Percentiles rank a stretch among this genome's conserved stretches.
These are phyloP conservation scores for Martiniozyma abietophila DNA, from an alignment of 805 yeast species.

Conservation along the genomic window DNA sequence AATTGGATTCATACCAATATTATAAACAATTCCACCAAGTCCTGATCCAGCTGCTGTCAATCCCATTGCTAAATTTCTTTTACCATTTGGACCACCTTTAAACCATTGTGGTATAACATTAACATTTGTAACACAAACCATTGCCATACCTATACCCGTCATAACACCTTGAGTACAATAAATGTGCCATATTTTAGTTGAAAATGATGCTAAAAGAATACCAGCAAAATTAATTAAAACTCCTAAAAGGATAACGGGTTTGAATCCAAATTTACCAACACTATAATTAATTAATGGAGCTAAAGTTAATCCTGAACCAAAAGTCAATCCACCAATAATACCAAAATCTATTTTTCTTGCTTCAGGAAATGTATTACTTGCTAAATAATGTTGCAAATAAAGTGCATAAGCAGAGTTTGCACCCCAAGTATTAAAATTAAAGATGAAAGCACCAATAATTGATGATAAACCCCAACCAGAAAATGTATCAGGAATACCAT, in stretches of 20 bases:
- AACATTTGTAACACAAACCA: slow-evolving; percentile 49
- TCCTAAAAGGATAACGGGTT: slow-evolving; percentile 37
- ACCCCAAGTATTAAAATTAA: slow-evolving; percentile 65
- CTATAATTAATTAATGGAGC: slow-evolving; percentile 37
- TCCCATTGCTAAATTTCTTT: slow-evolving; percentile 46
- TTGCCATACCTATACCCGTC: slow-evolving; percentile 48
- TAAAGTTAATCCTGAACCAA: slow-evolving; percentile 42
- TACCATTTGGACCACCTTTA: slow-evolving; percentile 30
- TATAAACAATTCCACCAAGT: slow-evolving; percentile 41
- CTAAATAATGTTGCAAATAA: slow-evolving; percentile 48
- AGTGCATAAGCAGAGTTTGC: slow-evolving; percentile 60
- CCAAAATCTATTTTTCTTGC: slow-evolving; percentile 54
- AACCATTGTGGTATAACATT: slow-evolving; percentile 66
- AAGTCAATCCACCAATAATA: slow-evolving; percentile 57
- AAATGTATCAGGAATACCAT: slow-evolving; percentile 50
- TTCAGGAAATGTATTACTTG: slow-evolving; percentile 41
- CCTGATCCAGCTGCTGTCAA: slow-evolving; percentile 44
- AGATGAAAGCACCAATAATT: slow-evolving; percentile 37
- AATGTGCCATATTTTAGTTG: slow-evolving; percentile 54
- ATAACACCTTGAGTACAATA: slow-evolving; percentile 61
- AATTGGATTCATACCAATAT: slow-evolving; percentile 39
- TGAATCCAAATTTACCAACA: slow-evolving; percentile 39
- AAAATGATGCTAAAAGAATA: slow-evolving; percentile 49
- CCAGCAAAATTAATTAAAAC: slow-evolving; percentile 42
- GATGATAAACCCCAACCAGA: slow-evolving; percentile 51